These are phyloP conservation scores for Saccharum hybrid DNA, from an alignment of 202 grass and related monocot species.

Conservation along the genomic window DNA sequence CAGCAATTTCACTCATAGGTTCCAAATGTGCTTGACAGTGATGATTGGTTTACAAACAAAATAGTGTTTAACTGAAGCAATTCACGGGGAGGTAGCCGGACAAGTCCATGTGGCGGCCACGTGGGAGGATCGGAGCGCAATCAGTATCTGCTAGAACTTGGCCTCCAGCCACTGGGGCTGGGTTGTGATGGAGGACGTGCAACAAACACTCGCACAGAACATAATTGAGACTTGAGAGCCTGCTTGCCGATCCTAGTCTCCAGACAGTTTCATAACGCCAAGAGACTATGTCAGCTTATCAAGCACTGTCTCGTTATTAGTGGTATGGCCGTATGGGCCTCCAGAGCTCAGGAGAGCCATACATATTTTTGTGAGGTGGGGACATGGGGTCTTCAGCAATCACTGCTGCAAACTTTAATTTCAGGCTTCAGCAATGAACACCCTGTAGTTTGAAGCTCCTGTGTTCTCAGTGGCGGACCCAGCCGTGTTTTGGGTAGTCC, in stretches of 20 bases:
- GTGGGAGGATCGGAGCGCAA: conserved; percentile 35
- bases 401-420: not conserved
- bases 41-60: not conserved
- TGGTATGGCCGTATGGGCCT: conserved; percentile 22
- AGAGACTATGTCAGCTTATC: conserved; percentile 41
- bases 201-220: conserved; percentile 23
- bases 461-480: no score
- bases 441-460: not conserved
- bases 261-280: conserved; percentile 31
- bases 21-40: not conserved
- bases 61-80: not conserved
- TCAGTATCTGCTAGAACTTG: conserved; percentile 36
- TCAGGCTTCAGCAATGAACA: not conserved
- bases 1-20: not conserved
- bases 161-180: not conserved
- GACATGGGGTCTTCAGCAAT: not conserved
- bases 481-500: no score
- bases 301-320: conserved; percentile 21
- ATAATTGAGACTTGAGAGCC: conserved; percentile 10
- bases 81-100: not conserved
- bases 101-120: conserved; percentile 44
- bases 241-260: conserved; percentile 16
- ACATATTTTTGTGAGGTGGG: not conserved
- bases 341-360: not conserved
- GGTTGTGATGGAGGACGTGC: conserved; percentile 8